Evolutionary conservation across 2,329 filamentous ascomycete species (phyloP).

Genomic region (Penicillium sp.): DNA sequence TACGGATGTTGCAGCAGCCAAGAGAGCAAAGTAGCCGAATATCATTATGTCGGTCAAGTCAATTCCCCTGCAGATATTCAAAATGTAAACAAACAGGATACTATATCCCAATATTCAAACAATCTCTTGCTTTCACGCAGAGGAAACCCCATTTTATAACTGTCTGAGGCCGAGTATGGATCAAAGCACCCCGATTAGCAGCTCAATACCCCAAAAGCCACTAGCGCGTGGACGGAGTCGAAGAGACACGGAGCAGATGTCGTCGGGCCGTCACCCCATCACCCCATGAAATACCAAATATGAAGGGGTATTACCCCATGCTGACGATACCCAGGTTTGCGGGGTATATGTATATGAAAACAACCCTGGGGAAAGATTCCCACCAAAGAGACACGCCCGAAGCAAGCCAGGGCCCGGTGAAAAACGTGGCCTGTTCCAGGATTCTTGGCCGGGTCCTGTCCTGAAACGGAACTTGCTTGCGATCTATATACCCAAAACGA

Average conservation of each 20-base stretch:
- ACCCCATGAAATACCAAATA: neutral
- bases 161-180: neutral
- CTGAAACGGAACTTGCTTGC: neutral
- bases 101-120: neutral
- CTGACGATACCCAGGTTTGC: neutral
- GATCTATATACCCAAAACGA: neutral
- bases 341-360: neutral
- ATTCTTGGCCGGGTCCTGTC: neutral
- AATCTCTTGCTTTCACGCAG: too few relatives aligned
- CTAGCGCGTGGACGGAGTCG: conserved; percentile 1
- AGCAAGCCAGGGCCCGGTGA: neutral
- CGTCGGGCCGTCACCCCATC: neutral
- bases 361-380: neutral
- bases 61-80: neutral
- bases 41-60: conserved; percentile 18
- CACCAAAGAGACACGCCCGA: neutral
- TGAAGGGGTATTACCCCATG: neutral
- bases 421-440: neutral
- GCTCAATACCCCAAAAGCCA: too few relatives aligned
- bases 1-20: conserved; percentile 26
- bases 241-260: conserved; percentile 17
- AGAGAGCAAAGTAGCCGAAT: conserved; percentile 18
- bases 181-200: too few relatives aligned
- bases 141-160: neutral
- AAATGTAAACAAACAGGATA: neutral